phyloP scores from a whole-genome alignment of 768 basidiomycete genomes.

The Russula abietina region DNA sequence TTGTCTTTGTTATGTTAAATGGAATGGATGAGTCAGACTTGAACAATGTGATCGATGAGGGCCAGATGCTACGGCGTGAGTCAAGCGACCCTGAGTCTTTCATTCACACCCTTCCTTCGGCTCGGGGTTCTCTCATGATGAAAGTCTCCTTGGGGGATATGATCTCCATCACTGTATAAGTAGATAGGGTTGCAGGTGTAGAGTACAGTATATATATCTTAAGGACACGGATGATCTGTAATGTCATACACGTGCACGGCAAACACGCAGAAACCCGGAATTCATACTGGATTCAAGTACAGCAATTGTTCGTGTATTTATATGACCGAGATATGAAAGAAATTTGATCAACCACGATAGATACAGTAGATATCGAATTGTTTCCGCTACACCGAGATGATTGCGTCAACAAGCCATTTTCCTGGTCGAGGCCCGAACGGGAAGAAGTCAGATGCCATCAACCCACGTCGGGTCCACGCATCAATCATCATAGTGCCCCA shows the following conservation, averaged over 20 bases:
- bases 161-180: too few relatives aligned
- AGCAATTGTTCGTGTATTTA: slow-evolving; percentile 34
- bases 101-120: too few relatives aligned
- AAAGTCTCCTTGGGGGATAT: too few relatives aligned
- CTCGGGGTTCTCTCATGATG: too few relatives aligned
- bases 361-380: not conserved
- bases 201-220: too few relatives aligned
- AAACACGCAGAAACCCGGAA: not conserved
- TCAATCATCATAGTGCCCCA: slow-evolving; percentile 33
- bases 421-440: slow-evolving; percentile 3
- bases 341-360: not conserved
- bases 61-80: too few relatives aligned
- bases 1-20: not conserved
- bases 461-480: slow-evolving; percentile 17
- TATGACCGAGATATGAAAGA: not conserved
- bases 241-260: too few relatives aligned
- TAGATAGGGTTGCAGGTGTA: too few relatives aligned
- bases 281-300: not conserved
- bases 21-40: not conserved
- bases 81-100: too few relatives aligned
- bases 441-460: slow-evolving; percentile 14
- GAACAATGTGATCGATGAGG: not conserved
- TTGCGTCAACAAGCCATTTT: not conserved
- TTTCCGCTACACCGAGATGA: not conserved
- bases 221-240: too few relatives aligned